Evolutionary conservation across 148 eudicot genomes (phyloP), one percentile per base, ranked within the genome.

Genomic region (Simmondsia chinensis): DNA sequence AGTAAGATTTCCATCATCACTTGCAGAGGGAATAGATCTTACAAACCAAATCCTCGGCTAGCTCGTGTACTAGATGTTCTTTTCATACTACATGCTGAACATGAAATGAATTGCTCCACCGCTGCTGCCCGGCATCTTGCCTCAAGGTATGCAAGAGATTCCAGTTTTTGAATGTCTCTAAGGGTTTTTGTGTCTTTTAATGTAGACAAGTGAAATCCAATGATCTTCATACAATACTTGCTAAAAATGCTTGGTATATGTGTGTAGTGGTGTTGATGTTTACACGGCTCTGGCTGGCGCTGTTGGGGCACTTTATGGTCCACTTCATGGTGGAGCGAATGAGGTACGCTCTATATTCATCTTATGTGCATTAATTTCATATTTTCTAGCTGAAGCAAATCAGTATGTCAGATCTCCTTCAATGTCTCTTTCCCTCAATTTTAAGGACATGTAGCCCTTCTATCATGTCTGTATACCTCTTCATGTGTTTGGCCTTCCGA

Each of bases 241-340:
- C 7, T 12, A 9, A 38, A 18, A 20, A 6, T 4, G 27, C 38
- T 40, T 47, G 27, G 25, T 50, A 16, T 64, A 33, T 54, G 17
- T 36, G 0, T 70, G 69, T 72, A 91, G 99, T 69, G 99, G 99
- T 54, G 99, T 91, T 48, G 99, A 91, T 72, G 99, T 91, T 11
- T 91, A 85, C 75, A 82, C 99, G 28, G 99, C 99, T 63, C 85
- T 91, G 45, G 79, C 99, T 54, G 99, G 99, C 40, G 95, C 99
- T 13, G 89, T 86, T 63, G 99, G 99, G 51, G 99, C 99, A 48
- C 68, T 91, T 38, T 91, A 86, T 77, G 99, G 99, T 30, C 99
- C 99, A 47, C 99, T 91, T 61, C 99, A 91, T 69, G 99, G 99
- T 56, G 99, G 99, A 56, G 99, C 99, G 33, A 91, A 91, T 69